phyloP scores from a whole-genome alignment of 805 yeast genomes.

The Nakazawaea ishiwadae region DNA sequence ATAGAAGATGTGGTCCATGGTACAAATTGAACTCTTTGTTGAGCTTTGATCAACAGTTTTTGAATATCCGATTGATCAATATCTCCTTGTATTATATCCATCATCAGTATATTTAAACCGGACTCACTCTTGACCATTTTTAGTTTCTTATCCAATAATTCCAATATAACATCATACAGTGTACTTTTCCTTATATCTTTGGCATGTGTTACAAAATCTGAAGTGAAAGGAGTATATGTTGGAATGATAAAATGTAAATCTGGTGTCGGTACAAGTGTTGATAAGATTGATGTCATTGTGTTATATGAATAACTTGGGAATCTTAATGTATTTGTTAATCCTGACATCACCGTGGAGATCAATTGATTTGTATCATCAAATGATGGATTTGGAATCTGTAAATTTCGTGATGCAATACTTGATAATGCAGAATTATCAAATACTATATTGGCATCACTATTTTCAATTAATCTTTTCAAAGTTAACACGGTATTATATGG shows the following conservation, averaged over 20 bases:
- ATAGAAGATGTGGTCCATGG: conserved; percentile 83
- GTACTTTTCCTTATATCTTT: conserved; percentile 64
- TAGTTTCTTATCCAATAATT: conserved; percentile 72
- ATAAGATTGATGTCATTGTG: conserved; percentile 73
- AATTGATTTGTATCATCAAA: conserved; percentile 79
- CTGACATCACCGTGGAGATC: conserved; percentile 79
- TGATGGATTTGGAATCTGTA: conserved; percentile 56
- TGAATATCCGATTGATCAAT: conserved; percentile 68
- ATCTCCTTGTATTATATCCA: conserved; percentile 66
- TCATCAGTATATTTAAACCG: conserved; percentile 60
- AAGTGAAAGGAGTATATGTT: conserved; percentile 71
- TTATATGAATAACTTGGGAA: conserved; percentile 91
- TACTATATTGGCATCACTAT: conserved; percentile 83
- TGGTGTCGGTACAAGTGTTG: conserved; percentile 83
- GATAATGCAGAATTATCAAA: conserved; percentile 86
- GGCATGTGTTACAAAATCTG: conserved; percentile 58
- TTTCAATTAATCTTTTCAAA: conserved; percentile 72
- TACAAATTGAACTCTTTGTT: conserved; percentile 66
- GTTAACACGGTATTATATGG: conserved; percentile 91
- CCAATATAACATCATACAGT: conserved; percentile 81
- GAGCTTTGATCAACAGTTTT: conserved; percentile 59
- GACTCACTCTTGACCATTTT: conserved; percentile 57
- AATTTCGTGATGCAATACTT: conserved; percentile 60
- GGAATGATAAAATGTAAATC: conserved; percentile 72
- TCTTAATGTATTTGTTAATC: conserved; percentile 80